Evolutionary conservation across 2,329 filamentous ascomycete species (phyloP).

Genomic region (Tolypocladium guangdongense): DNA sequence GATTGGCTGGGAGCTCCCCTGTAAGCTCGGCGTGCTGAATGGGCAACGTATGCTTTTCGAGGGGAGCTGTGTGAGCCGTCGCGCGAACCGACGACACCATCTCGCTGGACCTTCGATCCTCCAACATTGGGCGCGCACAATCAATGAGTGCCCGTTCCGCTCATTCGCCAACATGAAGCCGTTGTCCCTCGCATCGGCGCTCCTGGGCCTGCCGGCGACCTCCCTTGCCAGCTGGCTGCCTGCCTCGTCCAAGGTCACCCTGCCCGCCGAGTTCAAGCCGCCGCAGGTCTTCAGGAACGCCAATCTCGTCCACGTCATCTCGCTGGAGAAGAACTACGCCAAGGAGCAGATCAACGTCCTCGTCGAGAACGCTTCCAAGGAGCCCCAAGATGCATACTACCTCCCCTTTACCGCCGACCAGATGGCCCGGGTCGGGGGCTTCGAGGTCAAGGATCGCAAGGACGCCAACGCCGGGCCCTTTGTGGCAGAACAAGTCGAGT

Average conservation of each 20-base stretch:
- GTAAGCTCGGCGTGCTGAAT: slow-evolving; percentile 1
- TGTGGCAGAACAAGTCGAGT: slow-evolving; percentile 55
- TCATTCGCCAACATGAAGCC: slow-evolving; percentile 27
- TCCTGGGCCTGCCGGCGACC: slow-evolving; percentile 45
- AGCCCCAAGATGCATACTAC: slow-evolving; percentile 83
- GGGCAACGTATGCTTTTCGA: slow-evolving; percentile 1
- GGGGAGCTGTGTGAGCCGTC: background rate
- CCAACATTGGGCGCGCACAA: slow-evolving; percentile 12
- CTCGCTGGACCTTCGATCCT: background rate
- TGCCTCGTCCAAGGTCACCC: slow-evolving; percentile 45
- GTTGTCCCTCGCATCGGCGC: slow-evolving; percentile 41
- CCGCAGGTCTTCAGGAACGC: slow-evolving; percentile 88
- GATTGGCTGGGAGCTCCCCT: slow-evolving; percentile 18
- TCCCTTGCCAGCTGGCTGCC: slow-evolving; percentile 27
- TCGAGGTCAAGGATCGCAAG: slow-evolving; percentile 93
- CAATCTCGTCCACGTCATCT: slow-evolving; percentile 83
- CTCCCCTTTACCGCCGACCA: slow-evolving; percentile 71
- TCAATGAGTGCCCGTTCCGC: slow-evolving; percentile 21
- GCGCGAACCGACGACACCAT: background rate
- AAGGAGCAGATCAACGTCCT: slow-evolving; percentile 90
- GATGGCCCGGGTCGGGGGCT: slow-evolving; percentile 66
- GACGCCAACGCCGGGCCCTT: slow-evolving; percentile 58
- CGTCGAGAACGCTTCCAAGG: slow-evolving; percentile 73
- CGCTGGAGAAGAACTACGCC: slow-evolving; percentile 84
- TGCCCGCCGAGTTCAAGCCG: slow-evolving; percentile 64